Base-by-base conservation (phyloP, 306 rosid species). In the Prunus mume region DNA sequence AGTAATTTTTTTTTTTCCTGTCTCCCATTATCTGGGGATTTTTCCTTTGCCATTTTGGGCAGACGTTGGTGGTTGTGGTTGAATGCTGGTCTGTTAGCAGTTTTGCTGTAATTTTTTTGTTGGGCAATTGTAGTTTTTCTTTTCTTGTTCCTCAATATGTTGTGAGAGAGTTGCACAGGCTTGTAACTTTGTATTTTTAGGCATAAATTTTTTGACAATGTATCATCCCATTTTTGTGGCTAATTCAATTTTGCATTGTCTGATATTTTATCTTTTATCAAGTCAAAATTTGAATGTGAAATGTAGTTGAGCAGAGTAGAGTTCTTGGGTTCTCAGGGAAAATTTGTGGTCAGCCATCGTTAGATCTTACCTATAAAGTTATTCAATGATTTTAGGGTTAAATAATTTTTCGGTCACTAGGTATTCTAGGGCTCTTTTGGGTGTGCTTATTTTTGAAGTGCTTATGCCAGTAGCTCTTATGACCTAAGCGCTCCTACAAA, bases 201-300 rank as follows among this genome's bases (percentile, higher is more conserved):
- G 51, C 69, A 56, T 43, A 46, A 70, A 27, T 28, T 75, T 76
- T 81, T 60, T 28, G 77, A 46, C 69, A 27, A 2, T 75, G 81
- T 73, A 72, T 43, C 54, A 14, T 43, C 68, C 68, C 14, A 58
- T 32, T 65, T 56, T 65, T 22, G 32, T 74, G 63, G 45, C 43
- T 38, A 38, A 38, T 38, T 38, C 43, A 38, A 38, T 38, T 38
- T 38, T 38, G 43, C 43, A 0, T 7, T 6, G 9, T 18, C 3
- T 0, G 25, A 3, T 65, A 2, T 5, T 45, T 28, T 10, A 4
- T 43, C 45, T 18, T 18, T 45, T 28, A 30, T 58, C 28, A 15
- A 47, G 62, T 9, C 15, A n/a, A 52, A 65, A 72, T 34, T 9
- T 0, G 15, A 4, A 56, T 38, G 54, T 62, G 20, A 62, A 15